Evolutionary conservation across 257 asterid species (phyloP).

Genomic region (Solanum tarijense): DNA sequence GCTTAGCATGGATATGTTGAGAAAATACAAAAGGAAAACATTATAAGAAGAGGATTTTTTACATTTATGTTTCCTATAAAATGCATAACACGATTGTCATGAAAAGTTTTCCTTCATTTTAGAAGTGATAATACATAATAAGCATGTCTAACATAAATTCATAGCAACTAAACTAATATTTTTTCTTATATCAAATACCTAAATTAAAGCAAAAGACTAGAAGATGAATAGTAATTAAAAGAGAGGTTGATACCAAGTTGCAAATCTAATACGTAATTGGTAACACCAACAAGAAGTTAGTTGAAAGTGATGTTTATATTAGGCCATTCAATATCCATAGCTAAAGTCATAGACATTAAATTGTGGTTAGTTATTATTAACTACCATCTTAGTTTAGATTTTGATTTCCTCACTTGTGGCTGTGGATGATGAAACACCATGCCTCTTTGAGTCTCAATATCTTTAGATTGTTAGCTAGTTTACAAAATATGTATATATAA

Average conservation of each 20-base stretch:
- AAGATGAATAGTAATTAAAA: not conserved
- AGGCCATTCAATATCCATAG: not conserved
- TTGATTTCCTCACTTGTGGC: not conserved
- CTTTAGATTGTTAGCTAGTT: not conserved
- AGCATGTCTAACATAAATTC: not conserved
- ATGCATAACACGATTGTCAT: too few species aligned
- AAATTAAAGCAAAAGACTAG: not conserved
- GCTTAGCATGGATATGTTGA: too few species aligned
- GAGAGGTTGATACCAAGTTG: not conserved
- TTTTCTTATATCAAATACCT: not conserved
- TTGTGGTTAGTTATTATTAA: not conserved
- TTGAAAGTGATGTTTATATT: not conserved
- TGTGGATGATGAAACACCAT: not conserved
- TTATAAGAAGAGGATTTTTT: too few species aligned
- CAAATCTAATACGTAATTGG: not conserved
- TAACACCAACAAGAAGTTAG: not conserved
- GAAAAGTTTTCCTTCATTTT: too few species aligned
- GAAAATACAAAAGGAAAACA: too few species aligned
- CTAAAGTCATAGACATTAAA: not conserved
- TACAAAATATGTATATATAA: not conserved
- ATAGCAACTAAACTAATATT: too few species aligned
- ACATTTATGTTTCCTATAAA: too few species aligned
- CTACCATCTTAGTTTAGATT: not conserved
- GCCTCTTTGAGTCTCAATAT: not conserved
- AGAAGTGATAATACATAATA: not conserved